Conservation (phyloP, 2,329 filamentous ascomycete species). For the Hypoxylon sp. region DNA sequence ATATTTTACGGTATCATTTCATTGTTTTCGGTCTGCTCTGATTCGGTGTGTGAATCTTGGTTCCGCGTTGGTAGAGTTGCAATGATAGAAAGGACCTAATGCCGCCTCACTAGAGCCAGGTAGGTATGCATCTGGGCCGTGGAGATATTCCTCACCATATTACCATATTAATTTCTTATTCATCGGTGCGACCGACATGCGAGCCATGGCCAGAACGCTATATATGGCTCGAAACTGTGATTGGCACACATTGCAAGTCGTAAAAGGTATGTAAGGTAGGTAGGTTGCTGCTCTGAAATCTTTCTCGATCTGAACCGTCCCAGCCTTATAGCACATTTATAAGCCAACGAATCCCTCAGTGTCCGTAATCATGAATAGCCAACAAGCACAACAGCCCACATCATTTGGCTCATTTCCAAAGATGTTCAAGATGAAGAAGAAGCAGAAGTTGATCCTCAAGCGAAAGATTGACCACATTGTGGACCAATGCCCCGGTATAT, state of each 20-base stretch:
- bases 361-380: background rate
- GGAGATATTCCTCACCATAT: background rate
- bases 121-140: background rate
- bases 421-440: constrained; percentile 35
- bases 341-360: background rate
- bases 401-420: background rate
- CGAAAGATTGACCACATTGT: constrained; percentile 6
- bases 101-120: background rate
- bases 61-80: background rate
- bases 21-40: background rate
- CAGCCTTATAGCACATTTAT: background rate
- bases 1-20: background rate
- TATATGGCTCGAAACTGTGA: background rate
- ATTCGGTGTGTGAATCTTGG: background rate
- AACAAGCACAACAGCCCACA: background rate
- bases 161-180: background rate
- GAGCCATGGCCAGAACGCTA: background rate
- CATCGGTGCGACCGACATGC: constrained; percentile 1
- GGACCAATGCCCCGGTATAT: background rate
- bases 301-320: background rate
- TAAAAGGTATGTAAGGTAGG: background rate
- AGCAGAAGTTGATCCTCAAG: constrained; percentile 7
- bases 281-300: background rate
- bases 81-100: background rate
- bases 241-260: background rate